phyloP scores from a whole-genome alignment of 140 eudicot species.

The Senecio squalidus region DNA sequence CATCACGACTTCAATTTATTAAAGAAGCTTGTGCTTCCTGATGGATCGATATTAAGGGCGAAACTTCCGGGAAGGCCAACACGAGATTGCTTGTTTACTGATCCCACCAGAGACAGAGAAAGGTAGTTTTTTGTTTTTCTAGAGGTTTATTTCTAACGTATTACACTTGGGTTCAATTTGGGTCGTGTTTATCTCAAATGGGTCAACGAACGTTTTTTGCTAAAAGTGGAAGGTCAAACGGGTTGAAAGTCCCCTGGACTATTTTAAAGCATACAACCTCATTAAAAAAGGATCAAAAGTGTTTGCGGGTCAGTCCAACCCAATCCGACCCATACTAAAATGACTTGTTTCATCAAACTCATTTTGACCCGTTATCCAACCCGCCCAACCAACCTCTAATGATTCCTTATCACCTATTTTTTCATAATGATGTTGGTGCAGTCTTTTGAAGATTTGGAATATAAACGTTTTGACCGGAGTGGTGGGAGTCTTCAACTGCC shows the following conservation, averaged over 20 bases:
- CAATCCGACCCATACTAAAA: background rate
- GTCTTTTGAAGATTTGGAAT: constrained; percentile 87
- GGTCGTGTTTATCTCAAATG: background rate
- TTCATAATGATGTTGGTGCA: constrained; percentile 21
- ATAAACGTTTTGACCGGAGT: constrained; percentile 66
- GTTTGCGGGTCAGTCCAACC: background rate
- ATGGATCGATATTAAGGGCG: constrained; percentile 84
- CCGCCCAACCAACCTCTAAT: background rate
- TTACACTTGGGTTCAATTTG: background rate
- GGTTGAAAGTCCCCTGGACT: background rate
- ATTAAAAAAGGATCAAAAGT: no score
- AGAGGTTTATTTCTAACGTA: background rate
- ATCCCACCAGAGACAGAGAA: constrained; percentile 79
- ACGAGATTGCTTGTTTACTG: constrained; percentile 79
- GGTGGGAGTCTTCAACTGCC: constrained; percentile 89
- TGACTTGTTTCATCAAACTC: background rate
- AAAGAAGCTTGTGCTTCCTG: constrained; percentile 80
- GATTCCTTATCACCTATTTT: background rate
- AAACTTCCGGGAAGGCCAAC: constrained; percentile 94
- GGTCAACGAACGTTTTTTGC: no score
- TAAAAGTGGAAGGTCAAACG: background rate
- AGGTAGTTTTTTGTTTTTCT: constrained; percentile 35
- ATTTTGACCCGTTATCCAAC: background rate
- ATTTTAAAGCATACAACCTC: background rate
- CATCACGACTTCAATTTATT: constrained; percentile 77